These are phyloP conservation scores for Gamarada debralockiae DNA, from an alignment of 495 filamentous ascomycete genomes.

Conservation along the genomic window DNA sequence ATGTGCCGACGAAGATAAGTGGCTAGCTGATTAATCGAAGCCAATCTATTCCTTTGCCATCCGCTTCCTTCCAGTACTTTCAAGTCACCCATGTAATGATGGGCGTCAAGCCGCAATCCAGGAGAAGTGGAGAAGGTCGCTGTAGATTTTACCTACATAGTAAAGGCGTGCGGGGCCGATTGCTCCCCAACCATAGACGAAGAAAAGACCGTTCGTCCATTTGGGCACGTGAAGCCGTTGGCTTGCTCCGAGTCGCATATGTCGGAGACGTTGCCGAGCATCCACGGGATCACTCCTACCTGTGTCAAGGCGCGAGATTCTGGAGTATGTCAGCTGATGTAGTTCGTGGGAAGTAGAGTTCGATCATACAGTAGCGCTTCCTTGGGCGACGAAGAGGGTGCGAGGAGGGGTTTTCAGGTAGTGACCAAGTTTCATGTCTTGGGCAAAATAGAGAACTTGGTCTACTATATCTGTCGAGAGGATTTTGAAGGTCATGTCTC, in stretches of 20 bases:
- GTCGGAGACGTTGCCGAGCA: conserved; percentile 53
- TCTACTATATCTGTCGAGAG: conserved; percentile 56
- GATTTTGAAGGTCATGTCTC: conserved; percentile 63
- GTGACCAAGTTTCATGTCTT: conserved; percentile 56
- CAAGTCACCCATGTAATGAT: conserved; percentile 34
- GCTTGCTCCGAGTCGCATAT: conserved; percentile 53
- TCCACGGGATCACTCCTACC: conserved; percentile 58
- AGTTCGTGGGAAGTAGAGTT: conserved; percentile 38
- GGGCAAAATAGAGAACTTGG: conserved; percentile 51
- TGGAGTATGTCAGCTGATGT: conserved; percentile 52
- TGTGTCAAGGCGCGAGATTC: conserved; percentile 56
- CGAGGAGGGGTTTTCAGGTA: conserved; percentile 67
- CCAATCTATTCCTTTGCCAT: conserved; percentile 46
- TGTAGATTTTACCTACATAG: conserved; percentile 61
- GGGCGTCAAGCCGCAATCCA: conserved; percentile 52
- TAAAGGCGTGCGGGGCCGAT: conserved; percentile 63
- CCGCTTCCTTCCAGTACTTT: conserved; percentile 49
- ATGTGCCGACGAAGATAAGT: conserved; percentile 63
- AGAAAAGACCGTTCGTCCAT: conserved; percentile 56
- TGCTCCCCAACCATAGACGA: conserved; percentile 62
- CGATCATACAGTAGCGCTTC: conserved; percentile 50
- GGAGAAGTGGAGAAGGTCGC: conserved; percentile 62
- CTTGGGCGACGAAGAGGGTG: conserved; percentile 55
- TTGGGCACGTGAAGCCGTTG: conserved; percentile 58
- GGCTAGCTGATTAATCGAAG: conserved; percentile 45